Conservation (phyloP, 2,329 filamentous ascomycete genomes). For the Monosporascus cannonballus region DNA sequence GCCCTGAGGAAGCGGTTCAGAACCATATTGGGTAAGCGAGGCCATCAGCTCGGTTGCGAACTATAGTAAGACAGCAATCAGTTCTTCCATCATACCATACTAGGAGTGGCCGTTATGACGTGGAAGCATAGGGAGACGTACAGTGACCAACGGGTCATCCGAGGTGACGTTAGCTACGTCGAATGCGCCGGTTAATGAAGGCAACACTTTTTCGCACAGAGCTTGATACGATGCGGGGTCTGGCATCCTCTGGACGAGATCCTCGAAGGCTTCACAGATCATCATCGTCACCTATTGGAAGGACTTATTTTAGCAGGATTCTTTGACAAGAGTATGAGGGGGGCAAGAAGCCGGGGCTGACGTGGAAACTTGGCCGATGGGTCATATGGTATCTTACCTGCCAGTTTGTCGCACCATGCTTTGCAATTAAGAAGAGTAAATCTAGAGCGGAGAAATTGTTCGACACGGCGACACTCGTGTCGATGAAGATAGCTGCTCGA, state of each 20-base stretch:
- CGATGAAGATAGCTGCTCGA: conserved; percentile 73
- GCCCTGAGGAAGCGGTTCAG: conserved; percentile 77
- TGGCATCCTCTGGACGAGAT: conserved; percentile 66
- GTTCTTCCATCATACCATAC: conserved; percentile 3
- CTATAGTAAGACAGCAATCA: conserved; percentile 25
- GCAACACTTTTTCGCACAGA: conserved; percentile 80
- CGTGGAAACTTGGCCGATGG: neutral
- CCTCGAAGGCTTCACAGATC: conserved; percentile 86
- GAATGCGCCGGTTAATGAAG: conserved; percentile 81
- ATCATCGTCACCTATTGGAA: conserved; percentile 60
- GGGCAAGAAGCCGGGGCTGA: neutral
- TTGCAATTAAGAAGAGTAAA: conserved; percentile 81
- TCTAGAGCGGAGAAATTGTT: conserved; percentile 70
- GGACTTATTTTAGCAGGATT: conserved; percentile 3
- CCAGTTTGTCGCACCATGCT: conserved; percentile 83
- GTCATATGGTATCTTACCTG: conserved; percentile 38
- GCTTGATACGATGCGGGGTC: conserved; percentile 65
- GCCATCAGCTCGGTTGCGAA: conserved; percentile 81
- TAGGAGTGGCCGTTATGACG: neutral
- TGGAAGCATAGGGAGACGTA: conserved; percentile 27
- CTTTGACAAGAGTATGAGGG: neutral
- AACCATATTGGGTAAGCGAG: conserved; percentile 74
- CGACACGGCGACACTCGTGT: conserved; percentile 68
- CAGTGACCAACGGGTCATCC: conserved; percentile 76
- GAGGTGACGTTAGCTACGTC: conserved; percentile 81